Evolutionary conservation across 2,329 filamentous ascomycete species (phyloP).

Genomic region (Chaetomiaceae sp.): DNA sequence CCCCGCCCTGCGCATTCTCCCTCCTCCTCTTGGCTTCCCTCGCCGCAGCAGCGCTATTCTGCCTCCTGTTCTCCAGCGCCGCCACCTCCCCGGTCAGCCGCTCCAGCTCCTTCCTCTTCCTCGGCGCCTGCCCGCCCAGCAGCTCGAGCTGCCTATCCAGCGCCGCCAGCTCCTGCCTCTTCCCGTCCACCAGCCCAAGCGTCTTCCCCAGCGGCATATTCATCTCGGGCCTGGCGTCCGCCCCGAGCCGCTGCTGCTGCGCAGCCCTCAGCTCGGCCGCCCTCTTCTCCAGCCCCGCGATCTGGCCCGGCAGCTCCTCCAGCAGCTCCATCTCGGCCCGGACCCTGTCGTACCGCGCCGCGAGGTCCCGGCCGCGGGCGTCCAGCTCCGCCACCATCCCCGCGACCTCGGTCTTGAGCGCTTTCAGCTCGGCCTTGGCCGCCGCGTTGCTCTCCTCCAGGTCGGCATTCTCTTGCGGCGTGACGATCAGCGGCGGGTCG

Average conservation of each 20-base stretch:
- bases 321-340: conserved; percentile 45
- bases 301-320: conserved; percentile 46
- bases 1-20: conserved; percentile 60
- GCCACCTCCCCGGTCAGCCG: conserved; percentile 62
- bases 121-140: conserved; percentile 56
- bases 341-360: conserved; percentile 47
- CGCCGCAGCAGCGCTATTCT: conserved; percentile 62
- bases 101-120: conserved; percentile 63
- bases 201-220: conserved; percentile 56
- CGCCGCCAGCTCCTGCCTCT: conserved; percentile 48
- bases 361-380: conserved; percentile 54
- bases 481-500: conserved; percentile 81
- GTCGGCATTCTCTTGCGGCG: conserved; percentile 73
- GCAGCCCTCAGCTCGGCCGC: conserved; percentile 30
- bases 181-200: conserved; percentile 45
- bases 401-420: conserved; percentile 73
- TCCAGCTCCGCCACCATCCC: conserved; percentile 71
- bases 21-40: conserved; percentile 64
- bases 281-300: conserved; percentile 40
- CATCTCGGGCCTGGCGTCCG: conserved; percentile 29
- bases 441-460: conserved; percentile 64
- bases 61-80: conserved; percentile 62
- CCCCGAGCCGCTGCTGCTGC: conserved; percentile 12
- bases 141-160: conserved; percentile 61
- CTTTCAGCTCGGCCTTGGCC: conserved; percentile 71